Conservation (phyloP, 192 early-diverging fungal species). For the Entrophospora sp. region DNA sequence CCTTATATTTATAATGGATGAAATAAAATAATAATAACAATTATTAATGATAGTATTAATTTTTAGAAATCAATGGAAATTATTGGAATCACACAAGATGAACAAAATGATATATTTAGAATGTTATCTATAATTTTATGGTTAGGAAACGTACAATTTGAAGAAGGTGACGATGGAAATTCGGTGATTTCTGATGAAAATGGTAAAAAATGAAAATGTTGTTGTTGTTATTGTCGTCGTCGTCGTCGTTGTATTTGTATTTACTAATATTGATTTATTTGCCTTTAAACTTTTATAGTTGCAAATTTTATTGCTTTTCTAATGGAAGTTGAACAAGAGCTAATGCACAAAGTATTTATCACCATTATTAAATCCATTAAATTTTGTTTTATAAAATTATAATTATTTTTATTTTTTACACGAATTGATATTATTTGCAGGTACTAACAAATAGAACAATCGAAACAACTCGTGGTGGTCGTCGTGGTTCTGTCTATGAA, state of each 20-base stretch:
- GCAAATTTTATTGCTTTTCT: conserved; percentile 66
- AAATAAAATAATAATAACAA: background rate
- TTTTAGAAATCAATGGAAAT: conserved; percentile 78
- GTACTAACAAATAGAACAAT: conserved; percentile 59
- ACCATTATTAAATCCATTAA: background rate
- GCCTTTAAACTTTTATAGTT: conserved; percentile 41
- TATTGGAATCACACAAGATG: conserved; percentile 72
- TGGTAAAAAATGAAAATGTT: conserved; percentile 26
- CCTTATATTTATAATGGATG: background rate
- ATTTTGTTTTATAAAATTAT: background rate
- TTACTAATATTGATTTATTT: background rate
- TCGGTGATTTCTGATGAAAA: conserved; percentile 45
- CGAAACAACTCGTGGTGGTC: conserved; percentile 67
- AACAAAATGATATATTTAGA: conserved; percentile 81
- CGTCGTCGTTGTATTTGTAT: no score
- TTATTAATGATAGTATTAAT: background rate
- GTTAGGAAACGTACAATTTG: conserved; percentile 90
- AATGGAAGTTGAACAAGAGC: conserved; percentile 52
- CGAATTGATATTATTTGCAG: background rate
- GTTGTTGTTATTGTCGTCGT: no score
- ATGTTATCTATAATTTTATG: conserved; percentile 93
- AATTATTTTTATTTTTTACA: background rate
- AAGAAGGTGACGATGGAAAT: conserved; percentile 70
- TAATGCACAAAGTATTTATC: conserved; percentile 40
- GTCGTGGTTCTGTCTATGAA: conserved; percentile 68